Evolutionary conservation across 371 early-diverging fungal genomes (phyloP).

Genomic region (Dichotomocladium elegans): DNA sequence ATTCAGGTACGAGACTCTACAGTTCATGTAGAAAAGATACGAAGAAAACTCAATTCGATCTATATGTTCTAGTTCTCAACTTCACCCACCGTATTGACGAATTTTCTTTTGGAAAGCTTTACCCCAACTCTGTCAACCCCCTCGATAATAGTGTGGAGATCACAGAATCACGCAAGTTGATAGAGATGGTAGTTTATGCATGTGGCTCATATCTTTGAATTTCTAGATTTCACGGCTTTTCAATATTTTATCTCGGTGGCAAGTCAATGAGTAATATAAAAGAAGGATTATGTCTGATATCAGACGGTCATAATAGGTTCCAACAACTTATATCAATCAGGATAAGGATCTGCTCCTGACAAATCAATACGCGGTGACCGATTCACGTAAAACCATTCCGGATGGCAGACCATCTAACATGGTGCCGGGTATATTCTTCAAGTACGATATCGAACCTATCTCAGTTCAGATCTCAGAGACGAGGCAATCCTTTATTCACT

Average conservation of each 20-base stretch:
- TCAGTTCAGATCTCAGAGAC: slow-evolving; percentile 75
- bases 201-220: no score
- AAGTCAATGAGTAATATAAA: no score
- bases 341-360: slow-evolving; percentile 55
- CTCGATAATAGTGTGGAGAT: slow-evolving; percentile 77
- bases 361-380: slow-evolving; percentile 93
- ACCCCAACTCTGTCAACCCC: slow-evolving; percentile 84
- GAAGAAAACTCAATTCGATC: no score
- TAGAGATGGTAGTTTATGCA: not conserved
- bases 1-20: slow-evolving; percentile 59
- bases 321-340: slow-evolving; percentile 78
- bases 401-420: slow-evolving; percentile 26
- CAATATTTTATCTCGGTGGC: slow-evolving; percentile 81
- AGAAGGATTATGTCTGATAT: no score
- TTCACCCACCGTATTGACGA: slow-evolving; percentile 92
- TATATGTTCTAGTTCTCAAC: slow-evolving; percentile 72
- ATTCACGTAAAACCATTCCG: slow-evolving; percentile 51
- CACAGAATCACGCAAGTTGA: slow-evolving; percentile 49
- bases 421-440: slow-evolving; percentile 76
- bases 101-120: slow-evolving; percentile 83
- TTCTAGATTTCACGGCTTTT: slow-evolving; percentile 65
- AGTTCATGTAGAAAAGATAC: no score
- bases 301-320: slow-evolving; percentile 40
- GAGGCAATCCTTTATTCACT: slow-evolving; percentile 59
- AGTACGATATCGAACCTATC: slow-evolving; percentile 89